Conservation (phyloP, 164 flowering plant species). For the Cinnamomum chago region DNA sequence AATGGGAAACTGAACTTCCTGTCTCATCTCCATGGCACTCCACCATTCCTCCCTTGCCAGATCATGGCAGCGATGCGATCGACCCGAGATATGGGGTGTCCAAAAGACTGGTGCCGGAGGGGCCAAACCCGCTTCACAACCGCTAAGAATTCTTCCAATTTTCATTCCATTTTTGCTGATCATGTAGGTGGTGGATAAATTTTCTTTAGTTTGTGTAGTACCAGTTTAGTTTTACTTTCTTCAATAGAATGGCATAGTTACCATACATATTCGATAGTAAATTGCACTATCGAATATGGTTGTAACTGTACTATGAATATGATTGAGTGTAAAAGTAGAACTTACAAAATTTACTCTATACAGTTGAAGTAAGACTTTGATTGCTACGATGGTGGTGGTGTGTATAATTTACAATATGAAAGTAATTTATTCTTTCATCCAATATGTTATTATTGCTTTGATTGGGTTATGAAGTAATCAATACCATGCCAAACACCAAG, state of each 20-base stretch:
- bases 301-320: background rate
- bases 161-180: background rate
- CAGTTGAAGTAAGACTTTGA: background rate
- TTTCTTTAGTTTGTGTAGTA: conserved; percentile 18
- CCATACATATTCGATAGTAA: no score
- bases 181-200: background rate
- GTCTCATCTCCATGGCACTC: conserved; percentile 1
- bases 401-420: no score
- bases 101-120: conserved; percentile 21
- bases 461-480: background rate
- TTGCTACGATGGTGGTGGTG: no score
- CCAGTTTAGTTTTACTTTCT: background rate
- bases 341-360: background rate
- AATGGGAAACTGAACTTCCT: background rate
- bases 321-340: background rate
- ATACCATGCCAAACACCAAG: background rate
- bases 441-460: background rate
- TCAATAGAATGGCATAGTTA: background rate
- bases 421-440: background rate
- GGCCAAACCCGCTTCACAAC: conserved; percentile 45
- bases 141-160: conserved; percentile 15
- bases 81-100: conserved; percentile 21
- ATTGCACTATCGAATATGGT: no score
- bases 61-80: conserved; percentile 1
- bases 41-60: conserved; percentile 8